Evolutionary conservation across 2,329 filamentous ascomycete species (phyloP), one percentile per base, ranked within the genome.

Genomic region (Penicillium sp.): DNA sequence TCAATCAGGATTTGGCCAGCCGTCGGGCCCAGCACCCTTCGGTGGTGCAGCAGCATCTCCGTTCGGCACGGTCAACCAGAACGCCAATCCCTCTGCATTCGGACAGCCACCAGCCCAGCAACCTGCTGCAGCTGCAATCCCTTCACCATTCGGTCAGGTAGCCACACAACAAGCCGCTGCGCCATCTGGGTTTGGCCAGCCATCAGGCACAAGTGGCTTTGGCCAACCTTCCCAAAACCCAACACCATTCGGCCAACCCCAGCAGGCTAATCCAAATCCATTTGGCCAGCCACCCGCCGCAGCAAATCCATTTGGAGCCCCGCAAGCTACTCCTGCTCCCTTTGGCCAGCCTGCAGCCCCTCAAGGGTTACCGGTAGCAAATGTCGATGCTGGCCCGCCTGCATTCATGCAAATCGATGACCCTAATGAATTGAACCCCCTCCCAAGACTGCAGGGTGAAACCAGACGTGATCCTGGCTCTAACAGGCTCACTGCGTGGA

Each of bases 401-500:
- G 61, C 71, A 19, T 56, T 65, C 27, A 58, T 72, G 39, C 69
- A 69, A 48, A 56, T 65, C 43, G 66, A 68, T 2, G 62, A 67
- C 9, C 58, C 66, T 3, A 64, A 64, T 22, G 63, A 69, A 19
- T 63, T 78, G 22, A 72, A 70, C 26, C 72, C 71, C 3, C 67
- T 74, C n/a, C 74, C 75, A 22, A 62, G 66, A 19, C 62, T 77
- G 27, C 67, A 68, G 43, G 75, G 70, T n/a, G 69, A 74, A 43
- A 77, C 75, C 6, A 55, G 67, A 14, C 69, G 67, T 22, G 67
- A 77, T 35, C 73, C 71, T 13, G 56, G 62, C 39, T 71, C 68
- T 6, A 73, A 75, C 22, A 71, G 65, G 31, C 72, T 91, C 1
- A 71, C 74, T 0, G 76, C 77, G 56, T 92, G 88, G 79, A 89